Evolutionary conservation across 1,284 basidiomycete genomes (phyloP), one percentile per base, ranked within the genome.

Genomic region (Fomes fomentarius): DNA sequence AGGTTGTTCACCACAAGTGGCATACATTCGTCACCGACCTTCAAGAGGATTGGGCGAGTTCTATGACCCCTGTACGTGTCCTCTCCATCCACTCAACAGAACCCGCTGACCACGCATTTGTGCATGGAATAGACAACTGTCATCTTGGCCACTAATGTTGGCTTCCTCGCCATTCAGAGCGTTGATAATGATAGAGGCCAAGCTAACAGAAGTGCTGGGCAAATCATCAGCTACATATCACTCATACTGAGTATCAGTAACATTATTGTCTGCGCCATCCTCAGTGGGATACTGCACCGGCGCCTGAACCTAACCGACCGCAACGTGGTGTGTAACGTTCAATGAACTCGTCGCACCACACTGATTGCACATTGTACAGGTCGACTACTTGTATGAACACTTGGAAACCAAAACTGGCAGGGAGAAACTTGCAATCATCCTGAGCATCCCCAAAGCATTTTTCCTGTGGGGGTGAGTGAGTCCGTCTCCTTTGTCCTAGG

Each of bases 41-140:
- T 4, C 61, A 65, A 38, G 50, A 52, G 11, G 68, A 71, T 33
- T 69, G 68, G 68, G 47, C 62, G 24, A 59, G 52, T 14, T 65
- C 65, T 5, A 64, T 66, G 39, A 67, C 63, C 31, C 68, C 67
- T 0, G 69, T 71, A 47, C 7, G 68, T 26, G 11, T 15, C 26
- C 10, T 37, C 22, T 21, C 5, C 17, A 8, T 37, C n/a, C 12
- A 15, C 17, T 24, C 42, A 4, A 6, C 35, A 5, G 8, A 3
- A 12, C n/a, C 21, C n/a, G 48, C 5, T 21, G 19, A 30, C 28
- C 6, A 30, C 12, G 12, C 28, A 30, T 30, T 30, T 30, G 12
- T 30, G 10, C 42, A 78, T n/a, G n/a, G n/a, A n/a, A n/a, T n/a
- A n/a, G 76, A 67, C 76, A 0, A 70, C 74, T 2, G 76, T 77